Evolutionary conservation across 2,329 filamentous ascomycete genomes (phyloP), one percentile per base, ranked within the genome.

Genomic region (Lachnellula arida): DNA sequence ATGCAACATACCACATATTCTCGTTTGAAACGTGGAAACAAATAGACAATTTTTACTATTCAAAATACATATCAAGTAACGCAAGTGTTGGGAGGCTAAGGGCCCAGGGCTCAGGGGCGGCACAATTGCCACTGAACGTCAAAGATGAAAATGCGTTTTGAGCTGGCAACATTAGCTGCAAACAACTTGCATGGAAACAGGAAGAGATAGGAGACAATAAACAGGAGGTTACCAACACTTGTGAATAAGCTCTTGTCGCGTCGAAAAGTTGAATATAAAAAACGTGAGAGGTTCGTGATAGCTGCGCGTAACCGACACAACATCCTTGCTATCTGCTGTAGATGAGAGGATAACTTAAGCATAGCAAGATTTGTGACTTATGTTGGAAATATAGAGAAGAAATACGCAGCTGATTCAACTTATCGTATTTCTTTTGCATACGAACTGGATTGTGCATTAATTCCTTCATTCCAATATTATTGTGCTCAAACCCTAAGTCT

Each of bases 201-300:
- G 25, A 14, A 5, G 37, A 40, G 2, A 15, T n/a, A 6, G 14
- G 37, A 40, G 5, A 40, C 37, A 17, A 32, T 32, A 32, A 11
- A 11, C 9, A 32, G 1, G 28, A 32, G 25, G 25, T 7, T 28
- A 28, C 25, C 23, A 9, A 8, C 3, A 11, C 28, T 40, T 40
- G 2, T n/a, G 14, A n/a, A 40, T 40, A 40, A 17, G 5, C n/a
- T 40, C 37, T 19, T 25, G 48, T 23, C 48, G 48, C 48, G 48
- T 50, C 48, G 28, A 42, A 23, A 22, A 28, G 3, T 34, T 19
- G 15, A 23, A 39, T 25, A 40, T 50, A 34, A 23, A 48, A 9
- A 44, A 37, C 47, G 47, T 35, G 47, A 39, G 34, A 35, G 47
- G 47, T 49, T 49, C 47, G 47, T 49, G 47, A 34, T 35, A 22